Base-by-base conservation (phyloP, 192 early-diverging fungal genomes). In the Coemansia sp. region DNA sequence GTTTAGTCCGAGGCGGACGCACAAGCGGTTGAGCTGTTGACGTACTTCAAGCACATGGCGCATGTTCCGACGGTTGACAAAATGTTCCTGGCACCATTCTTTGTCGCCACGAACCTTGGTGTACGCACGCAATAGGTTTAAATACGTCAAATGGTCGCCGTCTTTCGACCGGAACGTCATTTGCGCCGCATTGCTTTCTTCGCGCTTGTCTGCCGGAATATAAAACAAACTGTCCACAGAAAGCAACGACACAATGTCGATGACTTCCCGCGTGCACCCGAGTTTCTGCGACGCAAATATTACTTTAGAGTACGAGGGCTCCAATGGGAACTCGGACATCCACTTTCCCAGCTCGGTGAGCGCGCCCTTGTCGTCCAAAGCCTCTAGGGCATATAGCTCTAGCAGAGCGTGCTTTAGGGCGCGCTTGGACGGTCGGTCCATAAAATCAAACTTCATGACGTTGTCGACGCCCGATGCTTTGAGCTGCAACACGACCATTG, bases 301-400 rank as follows among this genome's bases (percentile, higher is more conserved):
- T 35, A 95, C 92, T 72, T 93, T 97, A 39, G 97, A 84, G 73
- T 87, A 93, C 0, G 89, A 61, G 7, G 96, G 95, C 64, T 96
- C 94, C 7, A 98, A 84, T 1, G 97, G 97, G 65, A 98, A 96
- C 59, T 89, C 88, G 1, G 94, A 83, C 93, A 97, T 95, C 74
- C 84, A 85, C 41, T 77, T 82, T 7, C 93, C 94, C 25, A 94
- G 82, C 5, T 83, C 70, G 12, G 93, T 92, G 43, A 99, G 67
- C 15, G 77, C 67, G 2, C 95, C 95, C 4, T 85, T 73, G 62
- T 94, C 92, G 66, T 93, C 85, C 50, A 99, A 81, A 0, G 95
- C 95, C 6, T 89, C 87, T 1, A 99, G 83, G 2, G 94, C 89
- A 79, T 89, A 94, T 14, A 99, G 82, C 41, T 94, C 90, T 56